Percentiles rank a stretch among this genome's conserved stretches.
phyloP scores from a whole-genome alignment of 2,329 filamentous ascomycete species.

The Penicillium fuscoglaucum region DNA sequence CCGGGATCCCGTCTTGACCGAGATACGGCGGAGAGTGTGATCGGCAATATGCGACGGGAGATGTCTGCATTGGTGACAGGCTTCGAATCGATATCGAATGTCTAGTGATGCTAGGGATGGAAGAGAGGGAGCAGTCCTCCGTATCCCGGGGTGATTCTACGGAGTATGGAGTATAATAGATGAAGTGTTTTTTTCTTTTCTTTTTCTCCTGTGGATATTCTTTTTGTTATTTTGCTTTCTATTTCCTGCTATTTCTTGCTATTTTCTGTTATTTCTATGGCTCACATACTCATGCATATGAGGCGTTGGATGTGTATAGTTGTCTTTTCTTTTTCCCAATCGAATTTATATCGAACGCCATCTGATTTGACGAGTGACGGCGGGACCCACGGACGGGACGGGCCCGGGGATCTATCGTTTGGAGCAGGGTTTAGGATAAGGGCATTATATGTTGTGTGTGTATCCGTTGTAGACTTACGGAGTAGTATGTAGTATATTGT shows the following conservation, averaged over 20 bases:
- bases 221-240: not conserved
- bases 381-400: slow-evolving; percentile 22
- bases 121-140: not conserved
- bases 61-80: slow-evolving; percentile 16
- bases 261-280: not conserved
- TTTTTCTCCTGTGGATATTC: not conserved
- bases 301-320: slow-evolving; percentile 20
- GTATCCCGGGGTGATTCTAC: not conserved
- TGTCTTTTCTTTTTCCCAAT: not conserved
- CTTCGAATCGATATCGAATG: slow-evolving; percentile 4
- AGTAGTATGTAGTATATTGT: too few species aligned
- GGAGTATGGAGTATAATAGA: not conserved
- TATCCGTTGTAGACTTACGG: too few species aligned
- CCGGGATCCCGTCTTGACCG: slow-evolving; percentile 16
- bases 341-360: slow-evolving; percentile 10
- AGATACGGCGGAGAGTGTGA: slow-evolving; percentile 15
- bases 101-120: slow-evolving; percentile 4
- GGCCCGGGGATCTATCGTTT: slow-evolving; percentile 3
- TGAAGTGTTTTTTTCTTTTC: not conserved
- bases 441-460: not conserved
- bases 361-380: slow-evolving; percentile 9
- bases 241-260: not conserved
- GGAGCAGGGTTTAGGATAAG: not conserved
- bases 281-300: slow-evolving; percentile 19
- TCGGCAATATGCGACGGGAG: slow-evolving; percentile 18